Base-by-base conservation (phyloP, 257 asterid species). In the Nicotiana sylvestris region DNA sequence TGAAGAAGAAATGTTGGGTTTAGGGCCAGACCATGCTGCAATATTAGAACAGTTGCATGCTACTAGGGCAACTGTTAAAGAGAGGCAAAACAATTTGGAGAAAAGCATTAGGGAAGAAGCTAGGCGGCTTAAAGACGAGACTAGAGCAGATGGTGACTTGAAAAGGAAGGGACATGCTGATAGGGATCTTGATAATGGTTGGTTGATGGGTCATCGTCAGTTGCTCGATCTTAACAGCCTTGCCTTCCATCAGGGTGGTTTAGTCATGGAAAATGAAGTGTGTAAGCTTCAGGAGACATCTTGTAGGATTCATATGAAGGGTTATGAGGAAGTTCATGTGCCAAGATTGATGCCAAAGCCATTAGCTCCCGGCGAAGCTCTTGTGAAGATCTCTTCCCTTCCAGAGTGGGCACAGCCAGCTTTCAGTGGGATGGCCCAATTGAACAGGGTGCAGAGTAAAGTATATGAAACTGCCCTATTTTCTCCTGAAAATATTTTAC, bases 341-440 rank as follows among this genome's bases (percentile, higher is more conserved):
- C 90, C 90, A 46, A 85, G 86, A n/a, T 56, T 84, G 60, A 87
- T 83, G 83, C 83, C 86, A n/a, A 84, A 77, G 82, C 87, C 89
- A 18, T 81, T 84, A 56, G 86, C 72, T 69, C 69, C 81, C 12
- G 86, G 81, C 18, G 89, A 88, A 84, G 81, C 80, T 66, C 85
- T 86, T 67, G 86, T 88, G 32, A 81, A 77, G 79, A 82, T 88
- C n/a, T 79, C 88, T n/a, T 82, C 86, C 83, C 58, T 88, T 82
- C 90, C 89, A 6, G 89, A 88, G 69, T 88, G 90, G 90, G 90
- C 90, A 1, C 88, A 84, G 21, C 87, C 87, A 9, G 90, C 89
- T 60, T 88, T 88, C 78, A 84, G 76, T 62, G 90, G 89, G 81
- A 88, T 88, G 90, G 77, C 83, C 60, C 66, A 82, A 35, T 82